Percentiles rank a stretch among this genome's conserved stretches.
Conservation (phyloP, 176 grass and related monocot genomes). For the Paspalum vaginatum region DNA sequence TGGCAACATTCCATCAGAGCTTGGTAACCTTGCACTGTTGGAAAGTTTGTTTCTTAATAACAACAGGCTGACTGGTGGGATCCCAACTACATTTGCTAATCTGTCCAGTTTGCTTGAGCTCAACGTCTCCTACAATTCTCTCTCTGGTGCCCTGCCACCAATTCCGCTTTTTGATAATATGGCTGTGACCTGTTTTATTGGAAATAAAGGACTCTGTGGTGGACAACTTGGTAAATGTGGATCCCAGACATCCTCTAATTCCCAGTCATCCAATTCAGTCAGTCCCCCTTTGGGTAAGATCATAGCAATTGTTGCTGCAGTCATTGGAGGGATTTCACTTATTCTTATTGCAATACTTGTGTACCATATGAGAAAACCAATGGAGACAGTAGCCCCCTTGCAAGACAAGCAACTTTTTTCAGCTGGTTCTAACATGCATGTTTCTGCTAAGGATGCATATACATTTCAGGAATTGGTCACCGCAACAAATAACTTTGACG, state of each 20-base stretch:
- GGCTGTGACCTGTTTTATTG: conserved; percentile 71
- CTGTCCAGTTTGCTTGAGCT: conserved; percentile 88
- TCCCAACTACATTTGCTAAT: conserved; percentile 90
- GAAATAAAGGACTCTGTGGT: conserved; percentile 94
- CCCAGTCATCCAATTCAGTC: conserved; percentile 38
- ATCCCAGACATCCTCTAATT: conserved; percentile 45
- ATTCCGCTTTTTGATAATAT: conserved; percentile 84
- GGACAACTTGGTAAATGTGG: conserved; percentile 80
- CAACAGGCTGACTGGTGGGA: conserved; percentile 85
- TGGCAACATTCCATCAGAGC: conserved; percentile 80
- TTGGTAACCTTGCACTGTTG: conserved; percentile 86
- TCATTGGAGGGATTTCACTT: conserved; percentile 89
- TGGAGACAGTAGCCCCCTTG: conserved; percentile 82
- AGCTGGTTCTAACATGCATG: conserved; percentile 54
- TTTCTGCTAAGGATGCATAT: conserved; percentile 75
- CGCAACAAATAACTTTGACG: conserved; percentile 94
- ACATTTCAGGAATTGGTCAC: conserved; percentile 84
- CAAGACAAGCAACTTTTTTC: conserved; percentile 75
- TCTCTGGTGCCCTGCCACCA: conserved; percentile 70
- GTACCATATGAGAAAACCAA: conserved; percentile 85
- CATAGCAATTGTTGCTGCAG: conserved; percentile 86
- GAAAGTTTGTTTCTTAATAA: conserved; percentile 85
- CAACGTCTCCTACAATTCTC: conserved; percentile 94
- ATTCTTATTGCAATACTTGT: conserved; percentile 88
- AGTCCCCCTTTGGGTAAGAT: conserved; percentile 67